Base-by-base conservation (phyloP, 805 yeast genomes). In the Priceomyces castillae region DNA sequence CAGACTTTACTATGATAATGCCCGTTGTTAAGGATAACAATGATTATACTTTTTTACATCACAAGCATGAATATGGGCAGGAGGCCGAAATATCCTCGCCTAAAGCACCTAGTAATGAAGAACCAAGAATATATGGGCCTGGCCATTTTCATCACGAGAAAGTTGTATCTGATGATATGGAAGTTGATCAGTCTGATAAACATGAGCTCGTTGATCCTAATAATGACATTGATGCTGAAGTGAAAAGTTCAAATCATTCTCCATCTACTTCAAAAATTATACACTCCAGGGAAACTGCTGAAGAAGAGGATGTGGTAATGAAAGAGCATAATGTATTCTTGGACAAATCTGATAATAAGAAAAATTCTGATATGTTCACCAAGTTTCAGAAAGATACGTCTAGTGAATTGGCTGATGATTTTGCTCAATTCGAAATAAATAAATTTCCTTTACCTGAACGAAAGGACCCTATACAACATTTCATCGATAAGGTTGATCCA, bases 401-500 rank as follows among this genome's bases (percentile, higher is more conserved):
- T 1, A 47, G 42, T 18, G 61, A 59, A 19, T 46, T 59, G 25
- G 56, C 48, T 7, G 61, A 59, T 10, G 61, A 61, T 38, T 58
- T 65, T 44, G 63, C 68, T 2, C 63, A 56, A 31, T 71, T 65
- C 6, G 52, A 62, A 30, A 50, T 62, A 4, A 54, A 54, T 1
- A 62, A 58, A 16, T 30, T 40, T 17, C 11, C 36, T 4, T 18
- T 23, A 12, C 17, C n/a, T 5, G 26, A 33, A 25, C 40, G 36
- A 15, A 45, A 40, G 35, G 61, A 51, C 31, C 52, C 60, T 3
- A 57, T 71, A 7, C 70, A 71, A 43, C 42, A 51, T 2, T 55
- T 69, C 23, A 63, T 73, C 19, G 74, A 67, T 30, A 71, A 58
- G 43, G 57, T 70, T 0, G 77, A 73, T 48, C 78, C 78, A 2